Evolutionary conservation across 164 flowering plant genomes (phyloP).

Genomic region (Vitis labrusca): DNA sequence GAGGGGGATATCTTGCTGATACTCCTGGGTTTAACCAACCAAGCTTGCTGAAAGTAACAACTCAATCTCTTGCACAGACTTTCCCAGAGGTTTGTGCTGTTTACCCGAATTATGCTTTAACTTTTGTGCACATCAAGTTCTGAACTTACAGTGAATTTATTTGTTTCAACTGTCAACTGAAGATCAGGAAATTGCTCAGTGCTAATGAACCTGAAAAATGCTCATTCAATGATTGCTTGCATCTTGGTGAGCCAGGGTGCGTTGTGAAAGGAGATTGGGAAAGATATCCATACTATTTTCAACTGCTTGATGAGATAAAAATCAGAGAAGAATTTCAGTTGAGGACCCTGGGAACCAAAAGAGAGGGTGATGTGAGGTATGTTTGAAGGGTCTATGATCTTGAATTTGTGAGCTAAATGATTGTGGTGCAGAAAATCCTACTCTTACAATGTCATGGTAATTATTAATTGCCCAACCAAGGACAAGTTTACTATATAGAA

Average conservation of each 20-base stretch:
- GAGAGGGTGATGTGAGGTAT: slow-evolving; percentile 88
- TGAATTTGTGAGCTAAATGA: no score
- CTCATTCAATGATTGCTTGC: slow-evolving; percentile 86
- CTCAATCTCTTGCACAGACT: slow-evolving; percentile 66
- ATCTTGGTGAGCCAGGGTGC: slow-evolving; percentile 93
- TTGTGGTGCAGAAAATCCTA: no score
- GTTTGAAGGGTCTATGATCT: background rate
- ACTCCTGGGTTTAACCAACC: slow-evolving; percentile 99
- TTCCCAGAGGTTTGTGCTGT: slow-evolving; percentile 81
- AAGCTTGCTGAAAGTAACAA: slow-evolving; percentile 84
- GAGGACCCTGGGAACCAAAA: slow-evolving; percentile 88
- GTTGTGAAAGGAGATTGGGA: slow-evolving; percentile 83
- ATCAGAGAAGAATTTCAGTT: slow-evolving; percentile 85
- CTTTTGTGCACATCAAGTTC: slow-evolving; percentile 2
- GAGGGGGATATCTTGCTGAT: slow-evolving; percentile 91
- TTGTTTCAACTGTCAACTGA: background rate
- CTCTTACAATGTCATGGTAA: no score
- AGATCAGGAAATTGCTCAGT: slow-evolving; percentile 64
- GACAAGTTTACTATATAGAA: no score
- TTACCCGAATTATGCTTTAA: background rate
- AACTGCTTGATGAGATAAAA: slow-evolving; percentile 90
- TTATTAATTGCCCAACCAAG: no score
- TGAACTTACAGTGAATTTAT: background rate
- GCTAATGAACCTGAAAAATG: slow-evolving; percentile 55
- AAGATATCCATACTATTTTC: slow-evolving; percentile 84